Evolutionary conservation across 768 basidiomycete species (phyloP), one percentile per base, ranked within the genome.

Genomic region (Trametes meyenii): DNA sequence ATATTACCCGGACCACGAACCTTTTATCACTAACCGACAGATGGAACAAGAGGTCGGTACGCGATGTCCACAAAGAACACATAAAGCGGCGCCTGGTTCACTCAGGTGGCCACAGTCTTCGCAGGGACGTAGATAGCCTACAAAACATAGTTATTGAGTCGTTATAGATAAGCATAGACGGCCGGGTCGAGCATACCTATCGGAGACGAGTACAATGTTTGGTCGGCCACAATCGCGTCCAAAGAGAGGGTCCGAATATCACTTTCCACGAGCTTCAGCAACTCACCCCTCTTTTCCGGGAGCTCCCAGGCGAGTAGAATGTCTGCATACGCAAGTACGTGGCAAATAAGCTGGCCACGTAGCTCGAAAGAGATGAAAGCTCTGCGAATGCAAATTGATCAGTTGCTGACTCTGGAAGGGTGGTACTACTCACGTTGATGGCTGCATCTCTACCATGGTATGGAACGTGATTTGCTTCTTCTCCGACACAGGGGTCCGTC

Each of bases 1-100:
- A 54, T 2, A 3, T 19, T 2, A 29, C 38, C n/a, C 14, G 5
- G 17, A 17, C 1, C 4, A 70, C 78, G 11, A 63, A 85, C 92
- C 89, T 80, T 85, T 89, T 59, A 88, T 85, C 6, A 89, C 87
- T 33, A 93, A 80, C 50, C 90, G 81, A 70, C 92, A 93, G 17
- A 93, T 81, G 0, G 89, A 83, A 69, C 92, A 94, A 6, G 73
- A 73, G 1, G 85, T 76, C 70, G 78, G 79, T 5, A 74, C 75
- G 44, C 74, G 78, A n/a, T 75, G 73, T 0, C 39, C 10, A 73
- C 74, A 56, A 73, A 76, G 61, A 82, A 85, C 29, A 73, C 69
- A 24, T 73, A 67, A 68, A 85, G 90, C 12, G 72, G n/a, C 13
- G 23, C 60, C 62, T 3, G 56, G 55, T 40, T 69, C 63, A 50